Base-by-base conservation (phyloP, 768 basidiomycete species). In the Butyriboletus loyo region DNA sequence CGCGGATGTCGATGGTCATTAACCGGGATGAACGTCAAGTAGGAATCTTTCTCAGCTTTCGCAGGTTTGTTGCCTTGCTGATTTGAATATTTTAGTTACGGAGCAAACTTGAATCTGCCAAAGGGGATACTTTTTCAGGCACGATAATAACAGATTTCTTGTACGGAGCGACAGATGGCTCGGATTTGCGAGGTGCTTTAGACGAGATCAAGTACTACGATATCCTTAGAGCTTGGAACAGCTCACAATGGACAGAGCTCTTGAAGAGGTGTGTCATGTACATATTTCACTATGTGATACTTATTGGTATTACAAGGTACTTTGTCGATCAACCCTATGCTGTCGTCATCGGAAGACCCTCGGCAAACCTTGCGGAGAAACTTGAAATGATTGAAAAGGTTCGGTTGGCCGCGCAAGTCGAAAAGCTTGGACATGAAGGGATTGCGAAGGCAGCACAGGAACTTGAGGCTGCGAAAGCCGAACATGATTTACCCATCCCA, bases 11-110 rank as follows among this genome's bases (percentile, higher is more conserved):
- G 15, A 86, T 90, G 82, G 77, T 97, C 17, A 83, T 99, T 41
- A 82, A 85, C 57, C 77, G 93, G 46, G 92, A 97, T 60, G 88
- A 92, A 71, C 85, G 94, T 50, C 92, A 94, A 77, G 86, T 89
- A 55, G 46, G 68, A 59, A 15, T 15, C 25, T 24, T 28, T 30
- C 2, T 32, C 5, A 17, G 8, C 9, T 46, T 35, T 25, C 3
- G 13, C 9, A 46, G 11, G 27, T 32, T 44, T 13, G 22, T 40
- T 10, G 31, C 25, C 36, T 46, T 51, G 4, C 40, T 54, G 11
- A 64, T 46, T 44, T 7, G 11, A 44, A 8, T 25, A n/a, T 51
- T 37, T 17, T 55, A 93, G 89, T 74, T 95, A 22, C 87, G 87
- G 52, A 92, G 90, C 70, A 85, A 80, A 67, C 71, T 95, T 17